Conservation (phyloP, 2,329 filamentous ascomycete genomes). For the Fusarium nygamai region DNA sequence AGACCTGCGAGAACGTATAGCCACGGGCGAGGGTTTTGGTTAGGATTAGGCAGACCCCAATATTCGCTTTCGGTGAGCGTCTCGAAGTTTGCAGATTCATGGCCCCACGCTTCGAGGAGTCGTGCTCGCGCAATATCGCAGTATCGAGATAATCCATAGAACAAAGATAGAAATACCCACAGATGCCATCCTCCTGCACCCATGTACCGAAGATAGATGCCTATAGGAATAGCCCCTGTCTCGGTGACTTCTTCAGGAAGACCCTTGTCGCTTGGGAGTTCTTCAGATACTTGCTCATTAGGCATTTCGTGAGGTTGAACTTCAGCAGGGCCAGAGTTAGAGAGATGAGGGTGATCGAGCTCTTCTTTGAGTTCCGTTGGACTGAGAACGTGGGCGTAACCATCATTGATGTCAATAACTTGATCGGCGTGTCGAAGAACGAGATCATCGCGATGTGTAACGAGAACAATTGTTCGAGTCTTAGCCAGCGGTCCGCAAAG, state of each 20-base stretch:
- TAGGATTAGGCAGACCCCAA: slow-evolving; percentile 67
- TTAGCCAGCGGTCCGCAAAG: slow-evolving; percentile 69
- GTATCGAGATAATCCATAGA: slow-evolving; percentile 71
- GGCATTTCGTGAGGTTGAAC: slow-evolving; percentile 38
- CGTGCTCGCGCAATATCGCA: slow-evolving; percentile 75
- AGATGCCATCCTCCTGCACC: slow-evolving; percentile 79
- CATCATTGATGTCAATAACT: slow-evolving; percentile 74
- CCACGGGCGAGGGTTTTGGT: slow-evolving; percentile 77
- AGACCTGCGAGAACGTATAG: slow-evolving; percentile 75
- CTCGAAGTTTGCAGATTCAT: slow-evolving; percentile 55
- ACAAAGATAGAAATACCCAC: slow-evolving; percentile 73
- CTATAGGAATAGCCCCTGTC: slow-evolving; percentile 77
- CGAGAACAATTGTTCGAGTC: slow-evolving; percentile 77
- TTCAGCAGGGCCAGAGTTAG: slow-evolving; percentile 15
- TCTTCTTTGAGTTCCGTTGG: slow-evolving; percentile 56
- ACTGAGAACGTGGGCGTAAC: slow-evolving; percentile 62
- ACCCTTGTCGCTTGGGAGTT: slow-evolving; percentile 31
- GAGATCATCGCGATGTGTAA: slow-evolving; percentile 83
- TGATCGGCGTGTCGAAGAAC: slow-evolving; percentile 78
- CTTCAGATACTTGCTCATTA: slow-evolving; percentile 48
- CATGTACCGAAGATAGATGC: slow-evolving; percentile 87
- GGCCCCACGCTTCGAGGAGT: slow-evolving; percentile 89
- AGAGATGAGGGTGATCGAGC: slow-evolving; percentile 51
- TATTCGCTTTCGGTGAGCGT: slow-evolving; percentile 11
- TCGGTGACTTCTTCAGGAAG: slow-evolving; percentile 48